A percentile compares a stretch with the other conserved stretches of the same genome.
These are phyloP conservation scores for Penicillium brasilianum DNA, from an alignment of 2,329 filamentous ascomycete genomes.

Conservation along the genomic window DNA sequence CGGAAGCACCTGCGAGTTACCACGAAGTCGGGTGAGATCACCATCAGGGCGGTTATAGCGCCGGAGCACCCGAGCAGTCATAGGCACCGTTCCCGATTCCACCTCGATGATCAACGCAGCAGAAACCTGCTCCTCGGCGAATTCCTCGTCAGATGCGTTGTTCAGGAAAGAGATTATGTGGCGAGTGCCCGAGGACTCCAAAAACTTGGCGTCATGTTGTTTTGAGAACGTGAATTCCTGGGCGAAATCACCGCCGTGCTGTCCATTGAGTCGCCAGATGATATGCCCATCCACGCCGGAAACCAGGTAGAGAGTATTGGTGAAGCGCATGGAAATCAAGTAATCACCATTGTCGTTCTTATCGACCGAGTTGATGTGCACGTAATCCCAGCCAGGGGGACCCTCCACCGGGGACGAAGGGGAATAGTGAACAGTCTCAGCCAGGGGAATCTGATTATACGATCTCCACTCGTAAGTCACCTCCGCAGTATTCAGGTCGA, in stretches of 20 bases:
- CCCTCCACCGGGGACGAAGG: constrained; percentile 15
- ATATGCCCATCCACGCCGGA: constrained; percentile 41
- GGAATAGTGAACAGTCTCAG: constrained; percentile 27
- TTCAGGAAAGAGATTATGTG: constrained; percentile 42
- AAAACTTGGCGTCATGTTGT: constrained; percentile 46
- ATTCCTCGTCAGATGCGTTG: constrained; percentile 40
- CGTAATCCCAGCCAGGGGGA: constrained; percentile 40
- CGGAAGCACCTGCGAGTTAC: constrained; percentile 41
- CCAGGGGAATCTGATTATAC: constrained; percentile 35
- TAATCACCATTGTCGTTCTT: constrained; percentile 46
- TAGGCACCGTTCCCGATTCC: constrained; percentile 32
- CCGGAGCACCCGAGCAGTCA: constrained; percentile 34
- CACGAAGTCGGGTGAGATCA: constrained; percentile 38
- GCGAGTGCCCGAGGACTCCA: constrained; percentile 35
- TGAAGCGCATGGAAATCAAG: constrained; percentile 46
- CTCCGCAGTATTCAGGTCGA: constrained; percentile 39
- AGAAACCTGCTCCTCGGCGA: constrained; percentile 34
- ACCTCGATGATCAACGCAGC: constrained; percentile 38
- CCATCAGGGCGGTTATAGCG: constrained; percentile 42
- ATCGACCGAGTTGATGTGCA: constrained; percentile 49
- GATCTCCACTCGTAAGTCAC: constrained; percentile 44
- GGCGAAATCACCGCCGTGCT: constrained; percentile 33
- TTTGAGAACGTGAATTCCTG: constrained; percentile 43
- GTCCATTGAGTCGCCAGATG: constrained; percentile 46
- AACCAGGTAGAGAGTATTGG: constrained; percentile 46